Evolutionary conservation across 768 basidiomycete genomes (phyloP), one percentile per base, ranked within the genome.

Genomic region (Tricholoma flavovirens): DNA sequence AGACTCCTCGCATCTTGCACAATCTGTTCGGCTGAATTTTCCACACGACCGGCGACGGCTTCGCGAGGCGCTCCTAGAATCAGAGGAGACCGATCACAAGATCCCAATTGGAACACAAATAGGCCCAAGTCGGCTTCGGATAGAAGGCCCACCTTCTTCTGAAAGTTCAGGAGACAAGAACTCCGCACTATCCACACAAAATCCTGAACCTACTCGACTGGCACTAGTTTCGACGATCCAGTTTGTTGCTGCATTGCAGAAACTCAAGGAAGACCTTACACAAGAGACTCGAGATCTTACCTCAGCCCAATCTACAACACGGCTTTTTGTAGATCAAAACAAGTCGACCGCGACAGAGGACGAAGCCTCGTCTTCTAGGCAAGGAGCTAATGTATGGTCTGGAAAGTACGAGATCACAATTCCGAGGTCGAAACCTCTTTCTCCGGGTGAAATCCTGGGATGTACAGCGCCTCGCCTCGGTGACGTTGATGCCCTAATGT

Each of bases 151-250:
- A 1, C 60, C 63, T 11, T 46, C 57, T 12, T 36, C 52, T 4
- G 57, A 17, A 11, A 17, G 32, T n/a, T 12, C 56, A 10, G 58
- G 51, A 26, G 51, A 54, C 10, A 35, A 59, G 7, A 60, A 60
- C 12, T 50, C 56, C 33, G 56, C 65, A 9, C 46, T 61, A 3
- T 59, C 66, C 15, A 53, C 43, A 7, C 35, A 59, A 22, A 42
- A 40, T 14, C 1, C n/a, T 43, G 65, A 70, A 45, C 74, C 73
- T 5, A 97, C 93, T 15, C 81, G 87, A 58, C 72, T 98, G 15
- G 95, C 95, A 0, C 72, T 98, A 24, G 97, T 99, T 0, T 98
- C 95, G 0, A 99, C 97, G 0, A 98, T 99, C 30, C 97, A 99
- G 68, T 99, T 99, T 66, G 93, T 95, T 19, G 86, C 95, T 6